Conservation (phyloP, 176 grass and related monocot species). For the Avena atlantica region DNA sequence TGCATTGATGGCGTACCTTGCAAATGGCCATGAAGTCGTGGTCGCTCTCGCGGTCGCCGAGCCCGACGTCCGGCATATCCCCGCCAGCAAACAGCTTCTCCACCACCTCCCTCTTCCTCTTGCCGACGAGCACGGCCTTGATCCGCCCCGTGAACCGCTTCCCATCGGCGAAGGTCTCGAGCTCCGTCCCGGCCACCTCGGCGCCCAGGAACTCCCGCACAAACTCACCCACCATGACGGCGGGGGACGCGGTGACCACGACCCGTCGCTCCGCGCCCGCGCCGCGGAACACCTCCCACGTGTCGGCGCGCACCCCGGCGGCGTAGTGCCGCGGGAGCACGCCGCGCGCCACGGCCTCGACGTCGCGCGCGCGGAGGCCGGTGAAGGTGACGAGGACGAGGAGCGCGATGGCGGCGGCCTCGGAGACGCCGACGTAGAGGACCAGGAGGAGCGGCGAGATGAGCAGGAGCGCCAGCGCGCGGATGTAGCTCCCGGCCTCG, state of each 20-base stretch:
- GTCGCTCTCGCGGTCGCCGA: conserved; percentile 88
- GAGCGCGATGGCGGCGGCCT: conserved; percentile 74
- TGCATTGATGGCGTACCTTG: conserved; percentile 53
- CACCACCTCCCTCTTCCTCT: conserved; percentile 62
- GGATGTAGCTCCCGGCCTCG: conserved; percentile 74
- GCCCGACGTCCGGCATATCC: conserved; percentile 67
- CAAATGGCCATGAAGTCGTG: conserved; percentile 94
- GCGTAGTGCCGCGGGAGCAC: conserved; percentile 90
- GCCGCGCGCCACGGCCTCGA: conserved; percentile 65
- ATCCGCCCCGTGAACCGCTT: conserved; percentile 59
- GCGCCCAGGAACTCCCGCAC: conserved; percentile 72
- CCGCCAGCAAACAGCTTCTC: conserved; percentile 53
- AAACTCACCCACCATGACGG: conserved; percentile 69
- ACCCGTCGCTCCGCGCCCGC: conserved; percentile 46
- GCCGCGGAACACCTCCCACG: conserved; percentile 72
- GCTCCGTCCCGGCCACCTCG: conserved; percentile 76
- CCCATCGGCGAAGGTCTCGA: conserved; percentile 48
- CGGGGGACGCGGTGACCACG: conserved; percentile 80
- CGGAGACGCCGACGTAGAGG: conserved; percentile 70
- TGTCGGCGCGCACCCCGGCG: conserved; percentile 74
- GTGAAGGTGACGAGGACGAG: conserved; percentile 71
- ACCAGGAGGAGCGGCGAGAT: conserved; percentile 58
- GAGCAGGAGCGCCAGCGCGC: conserved; percentile 62
- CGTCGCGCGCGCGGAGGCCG: conserved; percentile 57
- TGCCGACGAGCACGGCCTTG: conserved; percentile 64